Base-by-base conservation (phyloP, 2,329 filamentous ascomycete genomes). In the Pseudocercospora pini-densiflorae region DNA sequence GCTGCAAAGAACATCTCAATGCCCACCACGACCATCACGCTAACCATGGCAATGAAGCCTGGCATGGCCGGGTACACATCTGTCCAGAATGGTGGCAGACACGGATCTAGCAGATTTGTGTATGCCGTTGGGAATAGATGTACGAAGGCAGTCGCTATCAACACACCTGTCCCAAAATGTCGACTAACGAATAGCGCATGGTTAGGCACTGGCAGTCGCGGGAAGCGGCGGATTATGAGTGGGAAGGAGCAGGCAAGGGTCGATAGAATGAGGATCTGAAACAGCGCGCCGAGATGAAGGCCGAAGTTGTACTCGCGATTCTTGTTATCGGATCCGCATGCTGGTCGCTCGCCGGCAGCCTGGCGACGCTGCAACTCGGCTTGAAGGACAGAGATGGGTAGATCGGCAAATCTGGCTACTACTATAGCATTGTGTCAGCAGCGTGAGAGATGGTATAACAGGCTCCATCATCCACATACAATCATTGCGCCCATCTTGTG, bases 1-100 rank as follows among this genome's bases (percentile, higher is more conserved):
- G 90, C 91, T 0, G 93, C 93, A 72, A 98, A 89, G 77, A 93
- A 93, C 81, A 95, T 97, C 79, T 98, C 94, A 61, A 97, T 86
- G 1, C 88, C 87, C 6, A 97, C 92, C 2, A 97, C 93, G 3
- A 91, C 82, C 66, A 97, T 84, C n/a, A 92, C 91, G 10, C 91
- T 89, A 9, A 89, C 79, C 91, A 97, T 94, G 63, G 92, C 91
- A 55, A 97, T 87, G 57, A 95, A 84, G 1, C 93, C 93, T 0
- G 92, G 89, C 77, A 96, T 89, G 5, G 92, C 92, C 55, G 85
- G 87, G 77, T 95, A 97, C n/a, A 87, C 86, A 69, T 90, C 76
- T 77, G 87, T 94, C 86, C 94, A 97, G 76, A 93, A 90, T 64
- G 86, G 83, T 8, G 93, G 92, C 0, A 97, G 87, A 79, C 88